Base-by-base conservation (phyloP, 352 stramenopile genomes). In the Aphanomyces invadans region DNA sequence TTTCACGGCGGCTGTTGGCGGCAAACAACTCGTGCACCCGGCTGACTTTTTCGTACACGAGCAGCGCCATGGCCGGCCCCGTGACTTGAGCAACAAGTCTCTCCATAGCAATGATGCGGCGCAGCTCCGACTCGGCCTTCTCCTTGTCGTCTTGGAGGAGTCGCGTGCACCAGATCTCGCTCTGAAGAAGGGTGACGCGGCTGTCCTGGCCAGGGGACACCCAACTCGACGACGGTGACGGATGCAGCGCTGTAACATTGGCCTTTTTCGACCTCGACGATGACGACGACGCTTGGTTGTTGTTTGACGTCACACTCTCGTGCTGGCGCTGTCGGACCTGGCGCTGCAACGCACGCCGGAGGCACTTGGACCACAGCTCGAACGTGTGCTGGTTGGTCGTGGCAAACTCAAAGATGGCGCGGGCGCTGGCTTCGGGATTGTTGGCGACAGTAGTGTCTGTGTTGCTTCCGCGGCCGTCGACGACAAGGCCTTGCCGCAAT, bases 1-100 rank as follows among this genome's bases (percentile, higher is more conserved):
- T 87, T 52, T 94, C 85, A 17, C 85, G 77, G 19, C 83, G 77
- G 62, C 79, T 87, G 64, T 92, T 94, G 3, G 85, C 80, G 5
- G 80, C 72, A 65, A 92, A 94, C 21, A 94, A 73, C 59, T 94
- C 85, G 48, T 94, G 83, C n/a, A 94, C 85, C 15, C 85, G 81
- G 39, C 83, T 92, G 25, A 94, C 85, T 71, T 94, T 94, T 54
- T 94, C 85, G 62, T 94, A 94, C 44, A 94, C 85, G 2, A 94
- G 70, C 31, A 94, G 69, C n/a, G 85, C 85, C 85, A 94, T 94
- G 10, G 79, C 70, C 17, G 83, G 74, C 57, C 76, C 83, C 4
- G 81, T 89, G 31, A 94, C 83, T 72, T 94, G 83, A 9, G 73
- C 71, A 5, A 94, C 83, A 1, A 94, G 70, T 56, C 90, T 92